Evolutionary conservation across 345 rosid genomes (phyloP).

Genomic region (Populus alba): DNA sequence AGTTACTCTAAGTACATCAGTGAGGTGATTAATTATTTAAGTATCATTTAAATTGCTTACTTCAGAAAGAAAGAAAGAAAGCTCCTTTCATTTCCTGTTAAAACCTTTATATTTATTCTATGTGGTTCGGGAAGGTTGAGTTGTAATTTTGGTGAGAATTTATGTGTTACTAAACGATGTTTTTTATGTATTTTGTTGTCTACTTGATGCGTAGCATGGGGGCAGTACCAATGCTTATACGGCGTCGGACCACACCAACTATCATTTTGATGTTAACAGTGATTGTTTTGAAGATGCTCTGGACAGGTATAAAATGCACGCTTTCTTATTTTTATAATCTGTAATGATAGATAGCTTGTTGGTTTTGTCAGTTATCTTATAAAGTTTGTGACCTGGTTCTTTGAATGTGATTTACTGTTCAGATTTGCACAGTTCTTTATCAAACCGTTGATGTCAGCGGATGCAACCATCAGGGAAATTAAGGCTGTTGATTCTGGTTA

Average conservation of each 20-base stretch:
- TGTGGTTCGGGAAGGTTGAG: too few relatives aligned
- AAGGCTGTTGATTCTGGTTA: conserved; percentile 97
- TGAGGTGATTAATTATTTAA: conserved; percentile 45
- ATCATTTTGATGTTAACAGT: conserved; percentile 63
- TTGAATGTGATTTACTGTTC: conserved; percentile 27
- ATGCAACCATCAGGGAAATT: conserved; percentile 86
- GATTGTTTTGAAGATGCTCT: conserved; percentile 82
- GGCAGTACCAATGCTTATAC: conserved; percentile 87
- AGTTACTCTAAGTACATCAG: conserved; percentile 76
- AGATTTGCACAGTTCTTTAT: conserved; percentile 91
- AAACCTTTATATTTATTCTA: too few relatives aligned
- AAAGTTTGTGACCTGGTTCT: conserved; percentile 8
- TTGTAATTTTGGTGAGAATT: too few relatives aligned
- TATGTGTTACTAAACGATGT: background rate
- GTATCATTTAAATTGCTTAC: too few relatives aligned
- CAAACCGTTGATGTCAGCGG: conserved; percentile 88
- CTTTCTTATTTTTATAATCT: background rate
- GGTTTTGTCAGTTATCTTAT: conserved; percentile 9
- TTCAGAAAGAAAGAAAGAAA: too few relatives aligned
- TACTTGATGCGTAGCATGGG: conserved; percentile 62
- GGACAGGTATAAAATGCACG: conserved; percentile 54
- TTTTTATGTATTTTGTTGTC: background rate
- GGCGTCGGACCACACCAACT: conserved; percentile 69
- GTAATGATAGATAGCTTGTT: background rate
- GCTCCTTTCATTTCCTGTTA: too few relatives aligned